Evolutionary conservation across 352 stramenopile species (phyloP), one percentile per base, ranked within the genome.

Genomic region (Aphanomyces euteiches): DNA sequence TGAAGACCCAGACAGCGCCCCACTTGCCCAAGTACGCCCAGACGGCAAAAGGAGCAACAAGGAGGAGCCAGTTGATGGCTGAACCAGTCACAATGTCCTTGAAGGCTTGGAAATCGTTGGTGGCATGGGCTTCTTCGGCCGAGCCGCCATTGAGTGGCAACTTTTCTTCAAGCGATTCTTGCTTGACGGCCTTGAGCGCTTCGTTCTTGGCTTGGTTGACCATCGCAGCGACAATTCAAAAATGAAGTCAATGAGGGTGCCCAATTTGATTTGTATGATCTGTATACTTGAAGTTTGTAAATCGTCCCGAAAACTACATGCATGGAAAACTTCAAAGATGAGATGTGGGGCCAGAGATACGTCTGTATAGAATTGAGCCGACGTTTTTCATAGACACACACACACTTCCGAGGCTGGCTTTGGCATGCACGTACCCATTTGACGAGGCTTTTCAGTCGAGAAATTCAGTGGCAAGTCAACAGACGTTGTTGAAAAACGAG

Each of bases 1-100:
- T 77, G 74, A 98, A 99, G 53, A 98, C 76, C 77, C 81, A 92
- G 7, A 79, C 74, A 71, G 93, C 88, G 70, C 75, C 75, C 86
- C 86, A 94, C 4, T 66, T 67, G 17, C 66, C 75, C 21, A 85
- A 39, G 28, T 83, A 90, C 10, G 84, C 69, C 77, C 77, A 90
- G 15, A 92, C 12, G 12, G 86, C 83, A 15, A 94, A 57, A 45
- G 86, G 86, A 21, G 72, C 74, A 0, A 78, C 56, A 8, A 90
- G 63, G 39, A 92, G 78, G 72, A 94, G 72, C 43, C 90, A 60
- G 57, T 92, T 94, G 47, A 94, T 76, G 21, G 79, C 77, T 56
- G 88, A 79, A 8, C 74, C 78, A 17, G 81, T 47, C 12, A 94
- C 17, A 47, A 92, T 65, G 36, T 76, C 72, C 56, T 56, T 69